Conservation (phyloP, 768 basidiomycete species). For the Hericium erinaceus region DNA sequence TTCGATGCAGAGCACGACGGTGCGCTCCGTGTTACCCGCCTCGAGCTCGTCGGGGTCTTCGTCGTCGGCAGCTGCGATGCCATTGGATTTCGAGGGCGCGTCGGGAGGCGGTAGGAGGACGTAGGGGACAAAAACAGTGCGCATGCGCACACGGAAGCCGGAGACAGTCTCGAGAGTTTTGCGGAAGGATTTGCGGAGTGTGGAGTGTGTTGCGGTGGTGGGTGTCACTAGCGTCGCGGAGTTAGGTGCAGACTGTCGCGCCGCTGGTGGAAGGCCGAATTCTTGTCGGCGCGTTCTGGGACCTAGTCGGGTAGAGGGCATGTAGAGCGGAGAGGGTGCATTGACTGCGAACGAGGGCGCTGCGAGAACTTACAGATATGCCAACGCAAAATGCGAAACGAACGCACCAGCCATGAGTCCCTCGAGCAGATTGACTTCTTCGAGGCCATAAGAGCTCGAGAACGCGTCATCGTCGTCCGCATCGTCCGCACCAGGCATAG, state of each 20-base stretch:
- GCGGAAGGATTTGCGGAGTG: slow-evolving; percentile 79
- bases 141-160: slow-evolving; percentile 86
- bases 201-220: slow-evolving; percentile 36
- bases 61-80: slow-evolving; percentile 7
- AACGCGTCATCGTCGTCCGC: slow-evolving; percentile 31
- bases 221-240: slow-evolving; percentile 31
- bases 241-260: slow-evolving; percentile 31
- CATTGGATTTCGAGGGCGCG: background rate
- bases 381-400: slow-evolving; percentile 1
- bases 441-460: slow-evolving; percentile 36
- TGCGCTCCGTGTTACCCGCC: slow-evolving; percentile 73
- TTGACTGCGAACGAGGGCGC: slow-evolving; percentile 34
- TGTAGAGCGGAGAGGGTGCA: slow-evolving; percentile 27
- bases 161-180: slow-evolving; percentile 71
- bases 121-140: slow-evolving; percentile 87
- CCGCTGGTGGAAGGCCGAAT: slow-evolving; percentile 51
- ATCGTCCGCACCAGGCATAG: slow-evolving; percentile 18
- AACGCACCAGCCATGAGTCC: slow-evolving; percentile 54
- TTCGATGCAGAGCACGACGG: slow-evolving; percentile 86
- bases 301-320: slow-evolving; percentile 69
- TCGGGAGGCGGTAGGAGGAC: slow-evolving; percentile 39
- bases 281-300: slow-evolving; percentile 51
- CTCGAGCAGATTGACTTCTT: slow-evolving; percentile 61
- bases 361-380: slow-evolving; percentile 13
- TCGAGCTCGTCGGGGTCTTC: slow-evolving; percentile 37